Base-by-base conservation (phyloP, 2,329 filamentous ascomycete species). In the Coniella vitis region DNA sequence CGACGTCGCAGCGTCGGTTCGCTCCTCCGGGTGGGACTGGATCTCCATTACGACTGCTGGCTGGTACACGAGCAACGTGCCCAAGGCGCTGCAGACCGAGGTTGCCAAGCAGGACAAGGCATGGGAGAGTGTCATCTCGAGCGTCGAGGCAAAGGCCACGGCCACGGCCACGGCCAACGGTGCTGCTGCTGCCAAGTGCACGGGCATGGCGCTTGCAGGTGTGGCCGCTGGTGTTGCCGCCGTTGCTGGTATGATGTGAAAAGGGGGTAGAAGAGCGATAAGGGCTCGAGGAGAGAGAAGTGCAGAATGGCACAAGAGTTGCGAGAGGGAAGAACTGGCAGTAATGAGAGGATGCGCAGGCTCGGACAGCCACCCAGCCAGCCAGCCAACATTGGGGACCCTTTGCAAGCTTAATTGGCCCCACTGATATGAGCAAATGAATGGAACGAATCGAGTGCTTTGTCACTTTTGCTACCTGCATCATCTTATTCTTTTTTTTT, bases 21-120 rank as follows among this genome's bases (percentile, higher is more conserved):
- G 45, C n/a, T 12, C 21, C 1, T 56, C 54, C 1, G 36, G 38
- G 22, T 57, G 44, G 38, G 49, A 55, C 40, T 57, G 55, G 55
- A 47, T 25, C 12, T 49, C 38, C 14, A 47, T 57, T 35, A 54
- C 55, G 3, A 54, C 52, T 2, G 53, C 56, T n/a, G 31, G 8
- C 29, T 57, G 54, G 55, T 56, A 52, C 38, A 38, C 40, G 36
- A 43, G 41, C 32, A 49, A 44, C 22, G 49, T 56, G 17, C 52
- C 52, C 22, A 34, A 40, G 4, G 8, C 49, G 1, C 21, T 48
- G 14, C 49, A 55, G 46, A 52, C 47, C 2, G 55, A 49, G 4
- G 54, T 56, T 7, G 25, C 35, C 25, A 34, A 47, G 2, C 56
- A 48, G 35, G 45, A 55, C 13, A 45, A 17, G 9, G 46, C 48